These are phyloP conservation scores for Musa balbisiana DNA, from an alignment of 202 grass and related monocot genomes.

Conservation along the genomic window DNA sequence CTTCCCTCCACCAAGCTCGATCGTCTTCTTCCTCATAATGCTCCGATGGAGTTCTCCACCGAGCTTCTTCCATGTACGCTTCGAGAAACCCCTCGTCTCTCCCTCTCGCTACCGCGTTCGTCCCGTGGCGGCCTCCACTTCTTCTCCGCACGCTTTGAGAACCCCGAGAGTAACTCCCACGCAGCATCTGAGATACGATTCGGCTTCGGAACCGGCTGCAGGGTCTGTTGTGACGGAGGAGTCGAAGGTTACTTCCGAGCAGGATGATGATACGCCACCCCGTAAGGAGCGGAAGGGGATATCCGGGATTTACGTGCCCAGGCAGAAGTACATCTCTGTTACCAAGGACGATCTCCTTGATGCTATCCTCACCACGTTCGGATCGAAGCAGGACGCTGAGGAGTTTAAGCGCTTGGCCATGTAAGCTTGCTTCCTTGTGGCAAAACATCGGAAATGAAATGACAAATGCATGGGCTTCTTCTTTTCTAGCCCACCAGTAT, in stretches of 20 bases:
- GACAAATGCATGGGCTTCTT: not conserved
- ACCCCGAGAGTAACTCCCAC: not conserved
- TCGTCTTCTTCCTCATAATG: not conserved
- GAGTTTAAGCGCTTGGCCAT: constrained; percentile 59
- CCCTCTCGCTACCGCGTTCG: not conserved
- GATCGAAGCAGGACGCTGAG: constrained; percentile 30
- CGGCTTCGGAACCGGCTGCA: not conserved
- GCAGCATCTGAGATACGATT: not conserved
- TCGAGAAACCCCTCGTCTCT: not conserved
- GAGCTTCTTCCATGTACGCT: not conserved
- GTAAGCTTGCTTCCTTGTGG: constrained; percentile 6
- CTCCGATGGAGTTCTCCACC: not conserved
- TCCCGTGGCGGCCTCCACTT: not conserved
- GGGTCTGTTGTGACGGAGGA: not conserved
- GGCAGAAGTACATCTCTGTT: constrained; percentile 79
- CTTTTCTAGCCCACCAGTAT: not conserved
- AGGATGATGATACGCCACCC: not conserved
- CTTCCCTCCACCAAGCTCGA: not conserved
- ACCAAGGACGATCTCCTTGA: constrained; percentile 59
- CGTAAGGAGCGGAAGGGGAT: constrained; percentile 20
- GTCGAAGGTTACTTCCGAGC: not conserved
- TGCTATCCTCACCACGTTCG: constrained; percentile 45
- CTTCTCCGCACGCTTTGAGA: not conserved
- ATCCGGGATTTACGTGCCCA: constrained; percentile 67
- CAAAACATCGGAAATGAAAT: not conserved